Conservation (phyloP, 2,329 filamentous ascomycete species). For the Aspergillus tanneri region DNA sequence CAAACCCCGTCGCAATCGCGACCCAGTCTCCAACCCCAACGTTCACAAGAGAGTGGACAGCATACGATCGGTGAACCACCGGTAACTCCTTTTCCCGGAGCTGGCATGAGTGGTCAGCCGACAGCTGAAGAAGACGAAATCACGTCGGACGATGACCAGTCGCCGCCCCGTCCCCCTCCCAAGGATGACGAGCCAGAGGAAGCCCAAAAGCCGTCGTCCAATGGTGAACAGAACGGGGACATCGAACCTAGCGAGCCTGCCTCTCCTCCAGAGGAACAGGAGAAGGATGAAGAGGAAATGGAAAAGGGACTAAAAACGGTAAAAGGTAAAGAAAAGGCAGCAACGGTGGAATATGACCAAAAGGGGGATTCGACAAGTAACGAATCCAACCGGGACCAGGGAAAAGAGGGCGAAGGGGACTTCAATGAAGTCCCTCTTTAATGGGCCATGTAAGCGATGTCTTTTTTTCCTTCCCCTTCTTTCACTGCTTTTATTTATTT, state of each 20-base stretch:
- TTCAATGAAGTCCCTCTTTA: constrained; percentile 39
- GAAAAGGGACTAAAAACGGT: constrained; percentile 12
- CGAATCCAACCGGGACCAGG: constrained; percentile 27
- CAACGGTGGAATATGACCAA: constrained; percentile 18
- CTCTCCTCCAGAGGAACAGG: not conserved
- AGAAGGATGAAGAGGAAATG: not conserved
- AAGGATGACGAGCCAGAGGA: constrained; percentile 15
- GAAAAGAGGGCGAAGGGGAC: constrained; percentile 34
- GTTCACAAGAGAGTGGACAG: constrained; percentile 23
- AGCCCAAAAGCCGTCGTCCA: constrained; percentile 21
- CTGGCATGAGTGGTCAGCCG: constrained; percentile 28
- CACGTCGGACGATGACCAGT: constrained; percentile 27
- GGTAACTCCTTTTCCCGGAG: constrained; percentile 37
- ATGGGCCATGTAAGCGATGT: constrained; percentile 11
- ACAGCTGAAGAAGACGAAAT: constrained; percentile 29
- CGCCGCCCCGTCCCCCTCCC: constrained; percentile 29
- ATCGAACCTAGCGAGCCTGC: not conserved
- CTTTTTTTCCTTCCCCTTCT: constrained; percentile 15
- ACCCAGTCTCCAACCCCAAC: constrained; percentile 25
- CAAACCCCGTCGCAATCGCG: constrained; percentile 24
- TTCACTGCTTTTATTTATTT: constrained; percentile 4
- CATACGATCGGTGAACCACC: constrained; percentile 27
- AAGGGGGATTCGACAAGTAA: constrained; percentile 20
- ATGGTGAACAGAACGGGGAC: constrained; percentile 19
- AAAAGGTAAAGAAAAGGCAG: constrained; percentile 9